phyloP scores from a whole-genome alignment of 78 protist genomes.

The slime mould (Dictyostelium discoideum) region DNA sequence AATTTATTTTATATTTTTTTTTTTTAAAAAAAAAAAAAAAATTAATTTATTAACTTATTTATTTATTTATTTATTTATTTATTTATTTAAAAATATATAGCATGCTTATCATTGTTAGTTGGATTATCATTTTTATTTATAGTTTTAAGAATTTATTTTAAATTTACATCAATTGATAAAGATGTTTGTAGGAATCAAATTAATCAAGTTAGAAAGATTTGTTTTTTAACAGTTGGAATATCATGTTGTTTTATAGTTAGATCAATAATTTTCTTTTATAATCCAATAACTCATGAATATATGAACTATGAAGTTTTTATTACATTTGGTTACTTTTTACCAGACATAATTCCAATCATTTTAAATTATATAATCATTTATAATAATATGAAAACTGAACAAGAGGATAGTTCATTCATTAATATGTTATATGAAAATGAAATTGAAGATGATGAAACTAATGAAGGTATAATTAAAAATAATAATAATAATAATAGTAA shows the following conservation, averaged over 20 bases:
- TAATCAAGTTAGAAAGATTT: constrained; percentile 38
- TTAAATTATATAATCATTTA: constrained; percentile 34
- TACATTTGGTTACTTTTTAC: constrained; percentile 66
- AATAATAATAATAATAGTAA: neutral
- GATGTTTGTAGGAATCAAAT: constrained; percentile 64
- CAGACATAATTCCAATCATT: constrained; percentile 61
- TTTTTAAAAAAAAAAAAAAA: too few species aligned
- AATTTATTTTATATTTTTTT: too few species aligned
- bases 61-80: too few species aligned
- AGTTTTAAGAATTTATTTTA: constrained; percentile 40
- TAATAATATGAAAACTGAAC: constrained; percentile 50
- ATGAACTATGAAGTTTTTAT: constrained; percentile 48
- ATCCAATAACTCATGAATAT: constrained; percentile 56
- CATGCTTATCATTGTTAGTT: constrained; percentile 26
- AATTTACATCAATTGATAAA: constrained; percentile 39
- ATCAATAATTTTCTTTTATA: constrained; percentile 40
- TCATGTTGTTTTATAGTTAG: constrained; percentile 37
- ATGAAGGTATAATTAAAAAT: neutral
- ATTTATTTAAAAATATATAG: neutral
- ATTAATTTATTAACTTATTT: too few species aligned
- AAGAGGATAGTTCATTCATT: constrained; percentile 21
- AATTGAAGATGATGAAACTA: constrained; percentile 12
- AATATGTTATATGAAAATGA: constrained; percentile 65
- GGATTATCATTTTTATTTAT: constrained; percentile 39
- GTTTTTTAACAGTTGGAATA: constrained; percentile 22